phyloP scores from a whole-genome alignment of 495 filamentous ascomycete species.

The Podospora anserina region DNA sequence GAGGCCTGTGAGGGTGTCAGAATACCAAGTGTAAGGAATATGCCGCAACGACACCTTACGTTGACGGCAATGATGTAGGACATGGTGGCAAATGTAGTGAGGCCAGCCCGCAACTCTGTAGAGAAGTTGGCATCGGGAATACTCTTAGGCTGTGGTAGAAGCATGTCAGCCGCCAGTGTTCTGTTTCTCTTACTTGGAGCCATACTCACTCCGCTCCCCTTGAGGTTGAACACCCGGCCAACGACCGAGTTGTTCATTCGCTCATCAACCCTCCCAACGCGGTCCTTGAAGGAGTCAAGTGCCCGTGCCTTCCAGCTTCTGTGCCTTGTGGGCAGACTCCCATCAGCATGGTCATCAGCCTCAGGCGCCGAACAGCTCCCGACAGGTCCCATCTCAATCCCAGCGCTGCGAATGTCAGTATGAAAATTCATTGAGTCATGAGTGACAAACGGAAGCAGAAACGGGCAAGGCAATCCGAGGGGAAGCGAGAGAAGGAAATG shows the following conservation, averaged over 20 bases:
- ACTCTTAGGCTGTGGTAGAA: slow-evolving; percentile 52
- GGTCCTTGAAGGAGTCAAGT: background rate
- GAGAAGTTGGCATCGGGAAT: slow-evolving; percentile 61
- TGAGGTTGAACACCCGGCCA: slow-evolving; percentile 68
- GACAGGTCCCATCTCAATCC: slow-evolving; percentile 20
- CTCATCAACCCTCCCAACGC: slow-evolving; percentile 29
- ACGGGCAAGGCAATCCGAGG: background rate
- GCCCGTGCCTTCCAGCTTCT: background rate
- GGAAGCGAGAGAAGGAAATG: background rate
- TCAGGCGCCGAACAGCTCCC: background rate
- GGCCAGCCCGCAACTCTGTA: slow-evolving; percentile 73
- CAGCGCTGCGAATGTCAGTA: slow-evolving; percentile 16
- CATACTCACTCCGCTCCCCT: slow-evolving; percentile 59
- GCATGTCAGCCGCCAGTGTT: background rate
- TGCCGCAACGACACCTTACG: slow-evolving; percentile 28
- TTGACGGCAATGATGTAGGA: slow-evolving; percentile 70
- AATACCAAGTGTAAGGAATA: background rate
- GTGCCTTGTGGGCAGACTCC: background rate
- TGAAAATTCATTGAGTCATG: background rate
- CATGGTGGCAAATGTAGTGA: slow-evolving; percentile 85
- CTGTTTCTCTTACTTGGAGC: background rate
- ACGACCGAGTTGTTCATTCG: slow-evolving; percentile 48
- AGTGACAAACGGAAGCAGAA: background rate
- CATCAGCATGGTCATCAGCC: background rate
- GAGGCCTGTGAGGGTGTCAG: slow-evolving; percentile 34